Conservation (phyloP, 257 asterid genomes). For the Fraxinus anomala region DNA sequence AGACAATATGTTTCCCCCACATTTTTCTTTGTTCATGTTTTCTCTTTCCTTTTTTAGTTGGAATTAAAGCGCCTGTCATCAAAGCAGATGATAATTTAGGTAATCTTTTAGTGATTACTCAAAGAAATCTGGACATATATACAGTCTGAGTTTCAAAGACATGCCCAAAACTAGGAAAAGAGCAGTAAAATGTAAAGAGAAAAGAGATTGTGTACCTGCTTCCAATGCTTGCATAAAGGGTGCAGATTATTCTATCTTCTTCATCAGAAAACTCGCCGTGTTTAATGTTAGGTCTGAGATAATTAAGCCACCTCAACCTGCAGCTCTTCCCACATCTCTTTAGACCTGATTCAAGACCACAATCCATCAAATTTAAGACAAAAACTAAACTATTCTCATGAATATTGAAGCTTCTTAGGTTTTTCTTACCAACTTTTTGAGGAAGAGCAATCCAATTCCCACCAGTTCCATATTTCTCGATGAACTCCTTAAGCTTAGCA, state of each 20-base stretch:
- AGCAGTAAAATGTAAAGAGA: background rate
- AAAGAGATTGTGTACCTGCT: constrained; percentile 55
- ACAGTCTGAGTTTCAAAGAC: background rate
- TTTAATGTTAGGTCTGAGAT: constrained; percentile 78
- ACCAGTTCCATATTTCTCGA: constrained; percentile 72
- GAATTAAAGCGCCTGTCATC: constrained; percentile 15
- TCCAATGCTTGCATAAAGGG: constrained; percentile 76
- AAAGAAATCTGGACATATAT: background rate
- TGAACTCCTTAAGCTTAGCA: constrained; percentile 77
- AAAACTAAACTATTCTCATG: background rate
- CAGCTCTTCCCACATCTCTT: constrained; percentile 93
- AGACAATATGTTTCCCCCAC: background rate
- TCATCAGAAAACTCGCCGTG: constrained; percentile 92
- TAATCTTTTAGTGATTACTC: background rate
- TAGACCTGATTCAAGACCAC: constrained; percentile 48
- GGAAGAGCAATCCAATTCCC: constrained; percentile 92
- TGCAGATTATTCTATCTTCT: constrained; percentile 75
- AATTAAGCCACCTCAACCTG: constrained; percentile 90
- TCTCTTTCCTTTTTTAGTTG: constrained; percentile 30
- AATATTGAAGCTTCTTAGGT: background rate
- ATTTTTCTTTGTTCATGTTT: background rate
- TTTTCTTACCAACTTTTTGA: constrained; percentile 68
- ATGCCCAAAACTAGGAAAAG: background rate
- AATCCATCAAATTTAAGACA: constrained; percentile 7
- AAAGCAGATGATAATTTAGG: constrained; percentile 23